Base-by-base conservation (phyloP, 2,329 filamentous ascomycete genomes). In the Celoporthe dispersa region DNA sequence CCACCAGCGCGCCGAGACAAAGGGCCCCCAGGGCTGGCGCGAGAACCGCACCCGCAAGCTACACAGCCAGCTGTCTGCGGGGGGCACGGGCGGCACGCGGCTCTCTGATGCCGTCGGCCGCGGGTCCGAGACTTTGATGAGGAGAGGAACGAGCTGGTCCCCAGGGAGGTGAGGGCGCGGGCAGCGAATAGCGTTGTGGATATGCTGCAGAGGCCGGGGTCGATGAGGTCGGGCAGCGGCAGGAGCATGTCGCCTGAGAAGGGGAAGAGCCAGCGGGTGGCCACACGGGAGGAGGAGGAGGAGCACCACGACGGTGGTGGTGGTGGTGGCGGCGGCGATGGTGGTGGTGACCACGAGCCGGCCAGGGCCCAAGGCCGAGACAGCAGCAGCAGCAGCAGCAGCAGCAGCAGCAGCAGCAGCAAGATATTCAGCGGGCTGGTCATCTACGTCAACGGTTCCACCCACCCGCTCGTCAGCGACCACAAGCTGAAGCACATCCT, bases 401-500 rank as follows among this genome's bases (percentile, higher is more conserved):
- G 75, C 73, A 76, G 86, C 39, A 81, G 81, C 69, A 68, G 86
- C 39, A 81, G 81, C 69, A 68, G 70, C 72, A 78, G 75, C 73
- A 76, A 82, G 62, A 86, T 97, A 67, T 94, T 98, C 78, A 81
- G 87, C 60, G 88, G 90, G 22, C 85, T 94, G 31, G 90, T 88
- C 66, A 87, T 97, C 75, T 96, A 95, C 81, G 87, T 98, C 80
- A 97, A 97, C 80, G 94, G 94, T 71, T 94, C 92, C 74, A 97
- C 94, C 2, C 87, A 90, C 71, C 94, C 94, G 1, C 80, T 89
- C 33, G 87, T 97, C 72, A 97, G 93, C 19, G 94, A 98, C 79
- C 92, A 97, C 82, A 92, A 88, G 78, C 86, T 98, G 69, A 97
- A 96, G 83, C 90, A 90, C 68, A 80, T 97, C 22, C 86, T 98